Conservation (phyloP, 441 rosid species). For the Capsella rubella region DNA sequence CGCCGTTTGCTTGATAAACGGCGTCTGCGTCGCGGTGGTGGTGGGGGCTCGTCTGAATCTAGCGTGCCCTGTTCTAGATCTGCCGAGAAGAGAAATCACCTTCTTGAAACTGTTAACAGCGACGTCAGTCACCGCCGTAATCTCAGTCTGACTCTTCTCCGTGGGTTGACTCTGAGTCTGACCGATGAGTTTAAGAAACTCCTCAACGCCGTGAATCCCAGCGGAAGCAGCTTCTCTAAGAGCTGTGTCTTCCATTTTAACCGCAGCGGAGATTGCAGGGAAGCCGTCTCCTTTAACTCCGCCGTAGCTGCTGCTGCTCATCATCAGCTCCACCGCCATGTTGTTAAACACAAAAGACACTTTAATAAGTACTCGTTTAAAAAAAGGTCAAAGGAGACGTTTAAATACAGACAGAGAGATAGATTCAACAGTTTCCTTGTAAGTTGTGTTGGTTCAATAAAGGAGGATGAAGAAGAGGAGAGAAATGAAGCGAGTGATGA, state of each 20-base stretch:
- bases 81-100: slow-evolving; percentile 60
- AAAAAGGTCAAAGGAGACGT: slow-evolving; percentile 15
- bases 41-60: slow-evolving; percentile 61
- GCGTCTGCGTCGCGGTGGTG: neutral
- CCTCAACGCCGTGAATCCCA: slow-evolving; percentile 81
- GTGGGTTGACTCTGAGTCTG: slow-evolving; percentile 51
- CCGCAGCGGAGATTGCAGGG: slow-evolving; percentile 1
- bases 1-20: neutral
- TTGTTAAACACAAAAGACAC: slow-evolving; percentile 15
- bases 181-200: slow-evolving; percentile 64
- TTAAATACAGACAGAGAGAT: neutral
- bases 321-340: slow-evolving; percentile 82
- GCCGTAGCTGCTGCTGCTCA: slow-evolving; percentile 51
- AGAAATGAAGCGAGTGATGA: neutral
- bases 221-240: slow-evolving; percentile 76
- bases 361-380: neutral
- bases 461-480: neutral
- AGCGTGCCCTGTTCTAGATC: slow-evolving; percentile 70
- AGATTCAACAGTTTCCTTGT: neutral
- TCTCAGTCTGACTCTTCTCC: slow-evolving; percentile 47
- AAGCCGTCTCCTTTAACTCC: slow-evolving; percentile 38
- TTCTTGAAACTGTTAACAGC: slow-evolving; percentile 63
- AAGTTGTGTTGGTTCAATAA: slow-evolving; percentile 12
- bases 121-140: slow-evolving; percentile 61
- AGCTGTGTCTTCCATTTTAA: slow-evolving; percentile 61